Evolutionary conservation across 352 stramenopile species (phyloP), one percentile per base, ranked within the genome.

Genomic region (Phytophthora tubulina): DNA sequence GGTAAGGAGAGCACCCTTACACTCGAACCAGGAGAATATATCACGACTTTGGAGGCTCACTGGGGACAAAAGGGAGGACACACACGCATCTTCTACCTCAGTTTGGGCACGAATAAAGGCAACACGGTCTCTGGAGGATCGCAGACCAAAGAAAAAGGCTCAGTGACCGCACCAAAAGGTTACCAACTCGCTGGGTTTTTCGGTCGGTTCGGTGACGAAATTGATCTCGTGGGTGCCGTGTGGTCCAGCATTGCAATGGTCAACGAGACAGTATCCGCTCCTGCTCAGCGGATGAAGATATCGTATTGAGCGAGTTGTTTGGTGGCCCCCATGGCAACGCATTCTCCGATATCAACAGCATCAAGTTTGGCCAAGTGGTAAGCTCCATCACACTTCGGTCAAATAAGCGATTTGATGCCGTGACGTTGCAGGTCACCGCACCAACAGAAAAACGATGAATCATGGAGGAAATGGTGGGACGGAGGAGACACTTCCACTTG

Each of bases 191-290:
- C 42, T 10, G 68, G 68, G 0, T 75, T 72, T 32, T 71, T 72
- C 32, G 68, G 68, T 53, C 61, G 68, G 21, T 61, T 48, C 10
- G 63, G 61, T 9, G 63, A 59, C 8, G 55, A 66, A 3, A 72
- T 75, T 27, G 56, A 76, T 39, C 42, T 64, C 0, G n/a, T 76
- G 2, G 69, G 69, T 33, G 64, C 65, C 0, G 51, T 77, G 11
- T 77, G 70, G 70, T 54, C 70, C 8, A 77, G 70, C 10, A 73
- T 77, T 65, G 70, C 35, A 49, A 35, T 13, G 8, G 57, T 73
- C 8, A 67, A 73, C 17, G 70, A 77, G 42, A 73, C 38, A 1
- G 44, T 50, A 7, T 42, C 49, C 5, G 10, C 45, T 5, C 45
- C 7, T 52, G 61, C 17, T 49, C 67, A 27, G 31, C 62, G 1